phyloP scores from a whole-genome alignment of 805 yeast genomes.

The Dipodascus geniculatus region DNA sequence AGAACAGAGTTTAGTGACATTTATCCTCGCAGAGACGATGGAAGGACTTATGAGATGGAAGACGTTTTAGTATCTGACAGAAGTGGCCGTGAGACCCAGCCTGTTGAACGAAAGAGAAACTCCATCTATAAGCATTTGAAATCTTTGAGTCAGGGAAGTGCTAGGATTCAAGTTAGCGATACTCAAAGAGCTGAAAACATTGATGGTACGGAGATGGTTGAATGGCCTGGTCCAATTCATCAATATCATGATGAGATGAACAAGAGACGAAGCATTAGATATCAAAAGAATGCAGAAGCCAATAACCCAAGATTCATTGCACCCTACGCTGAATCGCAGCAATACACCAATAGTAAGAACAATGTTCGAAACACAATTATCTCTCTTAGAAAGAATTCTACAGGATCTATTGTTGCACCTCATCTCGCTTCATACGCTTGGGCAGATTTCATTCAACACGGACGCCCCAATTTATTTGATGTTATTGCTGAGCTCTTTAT shows the following conservation, averaged over 20 bases:
- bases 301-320: background rate
- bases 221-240: background rate
- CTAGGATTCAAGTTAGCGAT: background rate
- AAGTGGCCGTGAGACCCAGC: background rate
- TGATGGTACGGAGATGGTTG: background rate
- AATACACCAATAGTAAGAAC: slow-evolving; percentile 1
- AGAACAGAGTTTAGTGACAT: background rate
- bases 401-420: slow-evolving; percentile 5
- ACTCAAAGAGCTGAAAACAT: background rate
- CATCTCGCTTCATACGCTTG: slow-evolving; percentile 1
- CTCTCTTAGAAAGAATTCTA: slow-evolving; percentile 6
- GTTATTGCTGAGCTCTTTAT: slow-evolving; percentile 30
- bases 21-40: background rate
- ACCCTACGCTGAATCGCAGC: background rate
- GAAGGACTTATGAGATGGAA: background rate
- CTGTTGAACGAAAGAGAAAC: background rate
- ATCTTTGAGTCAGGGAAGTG: slow-evolving; percentile 1
- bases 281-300: slow-evolving; percentile 1
- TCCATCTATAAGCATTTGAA: background rate
- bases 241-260: slow-evolving; percentile 1
- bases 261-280: background rate
- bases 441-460: slow-evolving; percentile 6
- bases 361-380: background rate
- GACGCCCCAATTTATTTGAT: slow-evolving; percentile 35
- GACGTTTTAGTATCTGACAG: background rate